Evolutionary conservation across 2,329 filamentous ascomycete genomes (phyloP).

Genomic region (Hypoxylon sp.): DNA sequence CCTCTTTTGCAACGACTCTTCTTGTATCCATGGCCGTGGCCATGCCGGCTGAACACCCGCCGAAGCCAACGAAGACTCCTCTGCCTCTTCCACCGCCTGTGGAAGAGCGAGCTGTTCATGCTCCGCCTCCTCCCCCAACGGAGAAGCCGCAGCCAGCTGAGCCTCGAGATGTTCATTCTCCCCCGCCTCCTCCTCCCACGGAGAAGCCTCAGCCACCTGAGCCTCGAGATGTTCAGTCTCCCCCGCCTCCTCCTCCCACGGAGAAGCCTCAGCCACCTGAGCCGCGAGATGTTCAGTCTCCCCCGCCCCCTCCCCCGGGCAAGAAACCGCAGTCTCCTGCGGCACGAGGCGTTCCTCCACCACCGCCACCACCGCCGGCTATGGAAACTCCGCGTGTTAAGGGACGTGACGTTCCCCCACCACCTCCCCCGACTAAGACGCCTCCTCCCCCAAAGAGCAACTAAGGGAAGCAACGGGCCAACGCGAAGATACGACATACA

Average conservation of each 20-base stretch:
- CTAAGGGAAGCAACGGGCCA: neutral
- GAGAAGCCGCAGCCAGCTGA: neutral
- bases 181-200: neutral
- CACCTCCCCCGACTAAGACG: conserved; percentile 1
- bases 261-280: neutral
- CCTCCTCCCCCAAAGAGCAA: conserved; percentile 3
- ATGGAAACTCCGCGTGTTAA: neutral
- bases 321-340: neutral
- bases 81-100: neutral
- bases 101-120: neutral
- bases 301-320: neutral
- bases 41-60: conserved; percentile 20
- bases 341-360: neutral
- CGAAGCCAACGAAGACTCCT: conserved; percentile 9
- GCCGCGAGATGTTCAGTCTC: neutral
- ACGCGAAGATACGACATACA: neutral
- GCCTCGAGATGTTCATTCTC: neutral
- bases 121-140: neutral
- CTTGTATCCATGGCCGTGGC: conserved; percentile 23
- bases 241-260: neutral
- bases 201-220: conserved; percentile 5
- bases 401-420: neutral
- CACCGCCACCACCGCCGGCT: neutral
- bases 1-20: conserved; percentile 19
- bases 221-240: conserved; percentile 2